A percentile compares a stretch with the other conserved stretches of the same genome.
Evolutionary conservation across 1,284 basidiomycete genomes (phyloP).

Genomic region (Austropuccinia psidii): DNA sequence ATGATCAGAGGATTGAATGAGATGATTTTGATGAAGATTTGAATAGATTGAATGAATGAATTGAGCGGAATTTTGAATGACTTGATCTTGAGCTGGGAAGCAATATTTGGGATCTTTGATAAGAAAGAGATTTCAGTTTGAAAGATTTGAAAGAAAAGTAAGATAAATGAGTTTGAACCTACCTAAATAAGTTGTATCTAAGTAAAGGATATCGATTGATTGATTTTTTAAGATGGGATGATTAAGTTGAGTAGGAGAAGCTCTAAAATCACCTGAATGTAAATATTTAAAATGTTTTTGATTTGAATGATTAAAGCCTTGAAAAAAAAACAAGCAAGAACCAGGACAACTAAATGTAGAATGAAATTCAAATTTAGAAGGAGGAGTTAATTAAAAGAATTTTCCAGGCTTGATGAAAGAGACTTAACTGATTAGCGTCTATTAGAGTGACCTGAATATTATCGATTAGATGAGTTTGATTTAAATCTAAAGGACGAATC

Average conservation of each 20-base stretch:
- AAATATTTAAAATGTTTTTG: conserved; percentile 23
- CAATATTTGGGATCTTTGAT: conserved; percentile 32
- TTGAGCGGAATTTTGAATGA: conserved; percentile 8
- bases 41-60: not conserved
- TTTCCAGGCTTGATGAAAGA: not conserved
- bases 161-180: not conserved
- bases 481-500: conserved; percentile 5
- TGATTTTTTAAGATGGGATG: conserved; percentile 10
- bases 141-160: not conserved
- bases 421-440: conserved; percentile 30
- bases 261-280: conserved; percentile 34
- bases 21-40: too few relatives aligned
- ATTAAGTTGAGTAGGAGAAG: conserved; percentile 2
- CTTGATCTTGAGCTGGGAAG: conserved; percentile 34
- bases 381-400: not conserved
- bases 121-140: not conserved
- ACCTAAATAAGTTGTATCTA: conserved; percentile 37
- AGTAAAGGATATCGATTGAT: conserved; percentile 23
- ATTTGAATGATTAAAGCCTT: not conserved
- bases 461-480: not conserved
- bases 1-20: too few relatives aligned
- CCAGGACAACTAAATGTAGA: conserved; percentile 28
- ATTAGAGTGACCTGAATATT: conserved; percentile 18
- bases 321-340: conserved; percentile 30
- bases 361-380: not conserved